Evolutionary conservation across 805 yeast genomes (phyloP).

Genomic region (Wickerhamiella sorbophila): DNA sequence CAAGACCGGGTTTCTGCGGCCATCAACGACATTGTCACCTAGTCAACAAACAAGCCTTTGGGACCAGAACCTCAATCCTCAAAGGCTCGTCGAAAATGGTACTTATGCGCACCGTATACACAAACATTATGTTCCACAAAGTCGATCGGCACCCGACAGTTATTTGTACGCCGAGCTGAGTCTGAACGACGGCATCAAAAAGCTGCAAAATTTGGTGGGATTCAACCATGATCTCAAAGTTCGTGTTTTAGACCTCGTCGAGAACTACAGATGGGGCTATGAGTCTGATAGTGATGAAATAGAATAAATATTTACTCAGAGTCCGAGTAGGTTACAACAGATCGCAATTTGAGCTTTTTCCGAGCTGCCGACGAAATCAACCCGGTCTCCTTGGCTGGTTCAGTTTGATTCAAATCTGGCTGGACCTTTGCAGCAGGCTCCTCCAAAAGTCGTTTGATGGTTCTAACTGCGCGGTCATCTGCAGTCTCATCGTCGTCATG

Average conservation of each 20-base stretch:
- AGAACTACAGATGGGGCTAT: conserved; percentile 14
- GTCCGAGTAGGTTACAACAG: not conserved
- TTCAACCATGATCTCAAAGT: conserved; percentile 14
- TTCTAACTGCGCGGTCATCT: conserved; percentile 23
- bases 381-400: not conserved
- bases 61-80: not conserved
- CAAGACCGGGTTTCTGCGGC: not conserved
- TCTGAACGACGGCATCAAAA: not conserved
- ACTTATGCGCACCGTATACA: not conserved
- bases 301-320: not conserved
- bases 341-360: not conserved
- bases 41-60: not conserved
- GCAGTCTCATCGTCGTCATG: conserved; percentile 36
- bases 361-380: not conserved
- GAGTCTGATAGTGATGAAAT: conserved; percentile 7
- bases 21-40: not conserved
- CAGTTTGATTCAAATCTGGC: not conserved
- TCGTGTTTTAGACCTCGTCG: conserved; percentile 15
- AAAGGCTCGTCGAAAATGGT: not conserved
- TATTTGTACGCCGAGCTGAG: conserved; percentile 1
- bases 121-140: not conserved
- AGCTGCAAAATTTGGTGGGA: not conserved
- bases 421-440: not conserved
- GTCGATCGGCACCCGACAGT: not conserved
- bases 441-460: not conserved